Evolutionary conservation across 768 basidiomycete genomes (phyloP).

Genomic region (Kwoniella mangroviensis): DNA sequence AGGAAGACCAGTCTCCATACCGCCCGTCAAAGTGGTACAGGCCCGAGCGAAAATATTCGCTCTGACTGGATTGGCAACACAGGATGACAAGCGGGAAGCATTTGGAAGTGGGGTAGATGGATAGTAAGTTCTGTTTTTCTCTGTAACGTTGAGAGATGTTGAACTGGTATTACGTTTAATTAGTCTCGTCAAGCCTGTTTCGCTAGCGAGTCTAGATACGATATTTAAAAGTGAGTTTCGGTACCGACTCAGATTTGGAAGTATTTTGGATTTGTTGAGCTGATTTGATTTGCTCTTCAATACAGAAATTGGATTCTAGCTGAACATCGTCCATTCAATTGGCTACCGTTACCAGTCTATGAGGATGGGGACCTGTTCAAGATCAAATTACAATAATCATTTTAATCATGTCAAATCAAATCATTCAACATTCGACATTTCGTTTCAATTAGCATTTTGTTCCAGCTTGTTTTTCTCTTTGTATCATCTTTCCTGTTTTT

Average conservation of each 20-base stretch:
- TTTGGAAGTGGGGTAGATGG: slow-evolving; percentile 94
- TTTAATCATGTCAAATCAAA: too few species aligned
- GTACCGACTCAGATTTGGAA: neutral
- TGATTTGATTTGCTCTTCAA: neutral
- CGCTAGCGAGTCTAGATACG: slow-evolving; percentile 80
- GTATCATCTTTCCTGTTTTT: neutral
- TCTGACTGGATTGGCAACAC: slow-evolving; percentile 88
- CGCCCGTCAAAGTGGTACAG: slow-evolving; percentile 40
- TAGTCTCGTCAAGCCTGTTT: slow-evolving; percentile 85
- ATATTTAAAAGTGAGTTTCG: slow-evolving; percentile 52
- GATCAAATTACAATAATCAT: neutral
- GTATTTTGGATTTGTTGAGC: too few species aligned
- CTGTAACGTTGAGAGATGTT: neutral
- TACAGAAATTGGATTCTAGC: slow-evolving; percentile 41
- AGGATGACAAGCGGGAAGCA: slow-evolving; percentile 87
- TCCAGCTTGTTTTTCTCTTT: neutral
- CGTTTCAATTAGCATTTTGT: too few species aligned
- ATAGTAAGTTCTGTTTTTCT: slow-evolving; percentile 68
- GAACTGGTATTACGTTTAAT: neutral
- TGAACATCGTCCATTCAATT: neutral
- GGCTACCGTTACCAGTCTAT: too few species aligned
- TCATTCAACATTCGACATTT: too few species aligned
- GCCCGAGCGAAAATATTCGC: slow-evolving; percentile 68
- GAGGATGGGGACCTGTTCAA: neutral
- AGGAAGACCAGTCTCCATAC: slow-evolving; percentile 32